Base-by-base conservation (phyloP, 2,329 filamentous ascomycete species). In the Penicillium psychrosexuale region DNA sequence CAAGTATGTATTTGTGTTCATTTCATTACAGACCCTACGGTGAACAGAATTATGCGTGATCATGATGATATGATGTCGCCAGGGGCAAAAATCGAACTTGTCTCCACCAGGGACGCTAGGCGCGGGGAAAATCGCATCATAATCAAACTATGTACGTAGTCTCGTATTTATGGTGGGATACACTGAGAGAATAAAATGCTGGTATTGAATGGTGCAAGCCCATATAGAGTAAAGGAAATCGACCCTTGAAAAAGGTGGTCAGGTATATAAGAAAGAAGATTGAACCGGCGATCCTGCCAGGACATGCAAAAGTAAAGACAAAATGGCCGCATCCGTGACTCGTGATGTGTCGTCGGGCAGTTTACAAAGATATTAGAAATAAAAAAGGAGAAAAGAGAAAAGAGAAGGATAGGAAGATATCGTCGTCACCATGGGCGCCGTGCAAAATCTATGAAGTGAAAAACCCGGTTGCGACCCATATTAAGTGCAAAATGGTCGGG, bases 81-180 rank as follows among this genome's bases (percentile, higher is more conserved):
- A 60, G 52, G 49, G 57, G 51, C 43, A 55, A 48, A 57, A 53
- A 43, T 30, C 47, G 53, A 45, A 28, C 34, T 39, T 11, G 54
- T 48, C 13, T 40, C 61, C 57, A 58, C 59, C 24, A n/a, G 34
- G 13, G 38, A 36, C 62, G 57, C 61, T 61, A 60, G 50, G 34
- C 57, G 59, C 57, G 62, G 59, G 62, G 62, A 57, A 64, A 50
- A 58, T 56, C 52, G 62, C 56, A 65, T 63, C 62, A 53, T 52
- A 65, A 65, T 65, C 47, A 61, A 61, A 62, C 53, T 19, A 19
- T 19, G 19, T 19, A 19, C 2, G 19, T 13, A 48, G 50, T 52
- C 47, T 17, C 50, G 52, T 56, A 47, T 39, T 33, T 22, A 42
- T 36, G 27, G 22, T 36, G 27, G 22, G 8, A 42, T 28, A 42